phyloP scores from a whole-genome alignment of 2,329 filamentous ascomycete species.

The Fusarium udum region DNA sequence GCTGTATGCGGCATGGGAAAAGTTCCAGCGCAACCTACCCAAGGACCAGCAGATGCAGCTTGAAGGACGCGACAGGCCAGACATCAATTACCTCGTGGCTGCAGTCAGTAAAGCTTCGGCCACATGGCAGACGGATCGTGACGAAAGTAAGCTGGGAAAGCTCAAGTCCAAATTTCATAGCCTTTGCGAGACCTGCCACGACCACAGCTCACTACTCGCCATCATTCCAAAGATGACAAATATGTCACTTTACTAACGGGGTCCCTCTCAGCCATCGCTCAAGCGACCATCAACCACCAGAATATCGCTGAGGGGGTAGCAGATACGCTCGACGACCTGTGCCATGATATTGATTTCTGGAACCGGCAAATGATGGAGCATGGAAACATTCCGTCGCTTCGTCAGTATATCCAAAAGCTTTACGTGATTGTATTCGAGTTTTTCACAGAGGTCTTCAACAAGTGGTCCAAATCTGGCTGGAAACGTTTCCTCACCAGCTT shows the following conservation, averaged over 20 bases:
- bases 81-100: not conserved
- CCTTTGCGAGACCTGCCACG: not conserved
- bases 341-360: not conserved
- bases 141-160: not conserved
- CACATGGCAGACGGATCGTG: not conserved
- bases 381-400: not conserved
- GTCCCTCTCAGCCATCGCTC: not conserved
- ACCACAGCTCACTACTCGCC: not conserved
- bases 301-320: not conserved
- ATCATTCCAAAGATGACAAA: not conserved
- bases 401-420: not conserved
- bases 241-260: not conserved
- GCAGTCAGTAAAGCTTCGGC: fast-evolving
- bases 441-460: not conserved
- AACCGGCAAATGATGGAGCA: not conserved
- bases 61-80: not conserved
- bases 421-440: not conserved
- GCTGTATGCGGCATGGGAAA: not conserved
- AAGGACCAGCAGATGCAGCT: not conserved
- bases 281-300: not conserved
- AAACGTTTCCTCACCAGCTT: not conserved
- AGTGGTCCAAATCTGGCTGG: not conserved
- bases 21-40: not conserved
- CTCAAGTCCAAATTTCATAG: not conserved
- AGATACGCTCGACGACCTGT: not conserved